Base-by-base conservation (phyloP, 129 eudicot species). In the Saussurea involucrata region DNA sequence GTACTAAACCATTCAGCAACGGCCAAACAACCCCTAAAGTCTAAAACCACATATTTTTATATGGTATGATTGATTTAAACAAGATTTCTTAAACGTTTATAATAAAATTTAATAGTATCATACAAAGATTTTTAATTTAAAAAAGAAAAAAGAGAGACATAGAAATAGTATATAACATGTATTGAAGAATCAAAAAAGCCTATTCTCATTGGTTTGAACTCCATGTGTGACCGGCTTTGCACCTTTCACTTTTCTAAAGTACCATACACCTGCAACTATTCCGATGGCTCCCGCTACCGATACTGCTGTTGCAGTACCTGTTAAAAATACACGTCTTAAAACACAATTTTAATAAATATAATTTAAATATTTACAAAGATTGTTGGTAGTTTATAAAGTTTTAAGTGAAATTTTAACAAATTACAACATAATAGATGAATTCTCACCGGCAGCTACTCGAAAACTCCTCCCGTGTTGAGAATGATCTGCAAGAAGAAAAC, bases 221-320 rank as follows among this genome's bases (percentile, higher is more conserved):
- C 98, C 98, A 83, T 90, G 96, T 31, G 96, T 91, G 9, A 95
- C 97, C 1, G 98, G 98, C 49, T 93, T 90, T 84, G 82, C 86
- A 22, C 88, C 90, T 76, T 90, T 95, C 83, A 91, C 36, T 76
- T 89, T 91, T 77, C 77, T 89, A 84, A 92, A 79, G 81, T 89
- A 95, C 94, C 93, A 95, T 20, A 95, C 75, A 6, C 93, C 98
- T 17, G 87, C 97, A 66, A 96, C 98, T 24, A 89, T 79, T 58
- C 97, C 93, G 22, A 95, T 57, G 5, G 86, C 97, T 68, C 97
- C 98, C 0, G 97, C 98, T 0, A 89, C 84, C 28, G 98, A 95
- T 32, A 85, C 94, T 0, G 87, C 97, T 0, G 88, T 91, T 24
- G 86, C 96, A 4, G 94, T 88, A 66, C 97, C 98, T 94, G 65